Percentiles rank a stretch among this genome's conserved stretches.
Evolutionary conservation across 768 basidiomycete genomes (phyloP).

Genomic region (Peribolospora kevripleyi): DNA sequence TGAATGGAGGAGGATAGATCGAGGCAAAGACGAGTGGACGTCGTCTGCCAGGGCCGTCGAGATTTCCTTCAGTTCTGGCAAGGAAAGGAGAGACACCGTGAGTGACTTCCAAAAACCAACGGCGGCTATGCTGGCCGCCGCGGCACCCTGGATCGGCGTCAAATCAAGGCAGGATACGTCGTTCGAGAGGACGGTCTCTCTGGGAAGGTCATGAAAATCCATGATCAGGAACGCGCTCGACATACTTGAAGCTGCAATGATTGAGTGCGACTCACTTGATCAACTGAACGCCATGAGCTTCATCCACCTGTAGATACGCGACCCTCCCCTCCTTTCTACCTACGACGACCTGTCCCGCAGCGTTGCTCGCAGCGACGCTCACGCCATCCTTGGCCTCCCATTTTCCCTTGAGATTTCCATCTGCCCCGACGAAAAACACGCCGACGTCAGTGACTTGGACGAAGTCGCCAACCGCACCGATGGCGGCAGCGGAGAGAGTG

Average conservation of each 20-base stretch:
- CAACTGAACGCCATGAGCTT: conserved; percentile 7
- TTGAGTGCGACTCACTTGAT: background rate
- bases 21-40: conserved; percentile 21
- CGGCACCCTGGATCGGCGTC: conserved; percentile 28
- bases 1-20: conserved; percentile 23
- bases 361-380: conserved; percentile 8
- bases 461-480: conserved; percentile 32
- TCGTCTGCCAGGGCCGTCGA: background rate
- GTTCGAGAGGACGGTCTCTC: conserved; percentile 6
- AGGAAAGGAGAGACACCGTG: conserved; percentile 31
- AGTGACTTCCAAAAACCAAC: conserved; percentile 60
- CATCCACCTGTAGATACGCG: conserved; percentile 28
- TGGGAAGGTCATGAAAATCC: background rate
- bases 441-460: conserved; percentile 47
- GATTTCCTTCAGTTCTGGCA: conserved; percentile 15
- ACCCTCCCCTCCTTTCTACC: conserved; percentile 19
- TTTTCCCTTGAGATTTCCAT: conserved; percentile 16
- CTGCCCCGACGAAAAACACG: conserved; percentile 30
- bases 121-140: conserved; percentile 27
- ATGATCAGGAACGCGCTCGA: background rate
- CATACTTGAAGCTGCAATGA: background rate
- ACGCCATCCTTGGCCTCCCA: conserved; percentile 3
- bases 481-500: conserved; percentile 42
- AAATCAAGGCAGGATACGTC: conserved; percentile 52
- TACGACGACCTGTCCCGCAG: conserved; percentile 5